Percentiles rank a stretch among this genome's conserved stretches.
Conservation (phyloP, 169 alveolate genomes). For the Eimeria acervulina region DNA sequence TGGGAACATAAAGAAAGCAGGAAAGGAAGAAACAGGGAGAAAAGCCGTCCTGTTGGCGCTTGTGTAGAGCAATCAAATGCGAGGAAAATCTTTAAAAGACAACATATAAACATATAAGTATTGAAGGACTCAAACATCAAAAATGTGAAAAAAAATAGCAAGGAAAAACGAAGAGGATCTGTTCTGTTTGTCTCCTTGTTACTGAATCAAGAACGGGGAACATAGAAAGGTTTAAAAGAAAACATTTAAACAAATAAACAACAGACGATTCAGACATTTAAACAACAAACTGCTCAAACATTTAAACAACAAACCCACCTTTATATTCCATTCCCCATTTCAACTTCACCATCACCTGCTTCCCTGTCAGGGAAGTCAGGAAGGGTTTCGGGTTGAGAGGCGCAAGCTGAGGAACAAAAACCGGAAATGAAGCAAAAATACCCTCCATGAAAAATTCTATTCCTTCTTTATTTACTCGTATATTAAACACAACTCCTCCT, state of each 20-base stretch:
- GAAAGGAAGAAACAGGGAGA: too few species aligned
- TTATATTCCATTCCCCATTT: constrained; percentile 98
- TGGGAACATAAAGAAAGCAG: too few species aligned
- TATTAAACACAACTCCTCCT: neutral
- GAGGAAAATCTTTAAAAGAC: too few species aligned
- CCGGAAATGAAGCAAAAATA: neutral
- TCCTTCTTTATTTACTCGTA: neutral
- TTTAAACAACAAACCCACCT: constrained; percentile 86
- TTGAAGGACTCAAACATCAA: too few species aligned
- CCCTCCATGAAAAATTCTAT: neutral
- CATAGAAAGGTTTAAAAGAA: too few species aligned
- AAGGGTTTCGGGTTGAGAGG: constrained; percentile 98
- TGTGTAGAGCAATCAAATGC: too few species aligned
- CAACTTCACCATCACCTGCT: constrained; percentile 94
- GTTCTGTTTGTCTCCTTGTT: too few species aligned
- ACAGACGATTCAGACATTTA: neutral
- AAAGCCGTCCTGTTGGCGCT: too few species aligned
- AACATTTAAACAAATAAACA: neutral
- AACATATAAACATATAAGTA: too few species aligned
- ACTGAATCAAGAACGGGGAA: too few species aligned
- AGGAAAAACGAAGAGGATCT: too few species aligned
- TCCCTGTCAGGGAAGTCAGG: constrained; percentile 93
- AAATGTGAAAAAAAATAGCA: too few species aligned
- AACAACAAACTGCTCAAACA: neutral
- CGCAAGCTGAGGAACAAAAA: constrained; percentile 85